These are phyloP conservation scores for Waltergamsia citrina DNA, from an alignment of 2,329 filamentous ascomycete species.

Conservation along the genomic window DNA sequence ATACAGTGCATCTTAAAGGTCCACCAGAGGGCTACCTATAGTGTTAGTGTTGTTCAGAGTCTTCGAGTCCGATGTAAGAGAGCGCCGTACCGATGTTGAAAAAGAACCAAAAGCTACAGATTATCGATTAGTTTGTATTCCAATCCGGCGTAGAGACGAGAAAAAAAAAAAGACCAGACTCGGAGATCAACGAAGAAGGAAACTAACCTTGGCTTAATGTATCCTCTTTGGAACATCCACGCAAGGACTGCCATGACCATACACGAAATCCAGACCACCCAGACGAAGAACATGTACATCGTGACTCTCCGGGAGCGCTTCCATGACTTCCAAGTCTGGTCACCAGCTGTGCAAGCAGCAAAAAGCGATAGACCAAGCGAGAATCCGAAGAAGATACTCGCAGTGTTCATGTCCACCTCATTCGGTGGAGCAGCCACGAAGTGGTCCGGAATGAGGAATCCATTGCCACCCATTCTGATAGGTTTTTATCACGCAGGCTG, in stretches of 20 bases:
- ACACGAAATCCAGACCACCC: constrained; percentile 25
- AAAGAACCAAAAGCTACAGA: neutral
- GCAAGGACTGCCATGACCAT: constrained; percentile 21
- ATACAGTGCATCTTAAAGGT: constrained; percentile 36
- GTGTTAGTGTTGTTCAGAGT: neutral
- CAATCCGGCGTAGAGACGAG: neutral
- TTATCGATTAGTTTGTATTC: neutral
- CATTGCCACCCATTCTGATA: too few species aligned
- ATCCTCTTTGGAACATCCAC: constrained; percentile 23
- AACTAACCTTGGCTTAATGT: constrained; percentile 11
- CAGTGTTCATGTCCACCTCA: constrained; percentile 19
- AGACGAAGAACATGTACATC: constrained; percentile 28
- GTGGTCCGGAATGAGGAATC: neutral
- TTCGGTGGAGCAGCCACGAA: constrained; percentile 7
- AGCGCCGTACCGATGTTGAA: neutral
- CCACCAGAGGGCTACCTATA: constrained; percentile 17
- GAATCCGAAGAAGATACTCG: constrained; percentile 25
- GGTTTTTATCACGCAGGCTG: too few species aligned
- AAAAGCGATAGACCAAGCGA: constrained; percentile 24
- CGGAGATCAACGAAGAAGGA: neutral
- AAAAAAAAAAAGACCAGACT: neutral
- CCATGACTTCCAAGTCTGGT: constrained; percentile 22
- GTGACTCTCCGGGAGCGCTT: constrained; percentile 20
- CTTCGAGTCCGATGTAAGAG: neutral
- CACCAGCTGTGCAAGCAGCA: constrained; percentile 19